Percentiles rank a stretch among this genome's conserved stretches.
Conservation (phyloP, 2,329 filamentous ascomycete species). For the Leptosphaerulina australis region DNA sequence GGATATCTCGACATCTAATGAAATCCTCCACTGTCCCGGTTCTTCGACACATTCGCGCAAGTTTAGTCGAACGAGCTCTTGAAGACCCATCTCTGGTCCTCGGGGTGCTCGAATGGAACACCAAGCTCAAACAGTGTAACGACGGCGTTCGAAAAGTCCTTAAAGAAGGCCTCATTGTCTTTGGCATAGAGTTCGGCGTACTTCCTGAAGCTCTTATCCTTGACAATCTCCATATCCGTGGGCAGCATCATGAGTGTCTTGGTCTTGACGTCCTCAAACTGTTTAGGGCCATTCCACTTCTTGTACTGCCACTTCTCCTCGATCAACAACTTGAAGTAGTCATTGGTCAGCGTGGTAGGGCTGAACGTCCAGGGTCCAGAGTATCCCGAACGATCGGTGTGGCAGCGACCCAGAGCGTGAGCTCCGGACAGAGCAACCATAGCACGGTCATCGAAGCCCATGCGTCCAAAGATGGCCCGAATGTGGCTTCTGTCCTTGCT, state of each 20-base stretch:
- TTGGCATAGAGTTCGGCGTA: constrained; percentile 87
- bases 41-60: background rate
- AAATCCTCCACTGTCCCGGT: constrained; percentile 6
- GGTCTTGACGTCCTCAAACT: constrained; percentile 86
- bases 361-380: constrained; percentile 83
- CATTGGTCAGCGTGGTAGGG: constrained; percentile 85
- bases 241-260: constrained; percentile 98
- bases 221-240: constrained; percentile 82
- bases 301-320: constrained; percentile 94
- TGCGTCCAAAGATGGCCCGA: constrained; percentile 90
- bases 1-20: constrained; percentile 38
- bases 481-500: constrained; percentile 78
- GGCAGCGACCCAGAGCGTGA: constrained; percentile 86
- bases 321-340: constrained; percentile 86
- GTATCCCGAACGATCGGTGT: constrained; percentile 85
- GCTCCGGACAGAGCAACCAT: constrained; percentile 88
- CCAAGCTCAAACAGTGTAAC: constrained; percentile 90
- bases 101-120: constrained; percentile 74
- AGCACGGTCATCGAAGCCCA: constrained; percentile 97
- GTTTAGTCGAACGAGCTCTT: constrained; percentile 52
- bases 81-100: constrained; percentile 54
- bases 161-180: constrained; percentile 90
- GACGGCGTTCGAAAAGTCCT: constrained; percentile 82
- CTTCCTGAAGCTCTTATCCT: constrained; percentile 84
- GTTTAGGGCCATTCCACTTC: constrained; percentile 95